Evolutionary conservation across 495 filamentous ascomycete species (phyloP), one percentile per base, ranked within the genome.

Genomic region (Neohortaea acidophila): DNA sequence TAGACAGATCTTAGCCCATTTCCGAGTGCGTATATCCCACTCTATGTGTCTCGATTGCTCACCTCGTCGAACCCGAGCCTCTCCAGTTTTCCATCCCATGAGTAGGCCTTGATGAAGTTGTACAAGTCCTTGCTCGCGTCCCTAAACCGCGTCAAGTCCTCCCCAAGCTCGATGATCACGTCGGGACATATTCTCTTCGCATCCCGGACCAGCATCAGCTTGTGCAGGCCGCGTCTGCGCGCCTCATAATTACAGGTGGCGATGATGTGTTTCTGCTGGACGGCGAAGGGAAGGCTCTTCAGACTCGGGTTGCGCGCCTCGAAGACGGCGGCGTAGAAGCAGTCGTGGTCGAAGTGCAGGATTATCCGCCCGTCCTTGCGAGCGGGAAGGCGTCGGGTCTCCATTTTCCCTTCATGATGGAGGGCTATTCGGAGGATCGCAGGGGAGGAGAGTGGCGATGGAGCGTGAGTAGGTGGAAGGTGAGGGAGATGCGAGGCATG

Each of bases 211-310:
- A 81, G 64, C 59, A 85, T 80, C 21, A 94, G 65, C 62, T 96
- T 94, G 59, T 68, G 68, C 26, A 94, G 65, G 19, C 87, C 87
- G 23, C 61, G 36, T 38, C 55, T 36, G 21, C 87, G 72, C 5
- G 87, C 87, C 52, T 79, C 82, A 55, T 94, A 94, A 59, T 96
- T 94, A 67, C 84, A 93, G 3, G 87, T 96, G 29, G 85, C 86
- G 19, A 94, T 71, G 30, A 94, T 92, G 50, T 82, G 78, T 60
- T 94, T 94, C 60, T 83, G 78, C 54, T 81, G 75, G 24, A 83
- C 74, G 31, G 74, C 77, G 30, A 94, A 60, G 7, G 84, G 84
- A 27, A 78, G 58, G 0, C 69, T 61, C 45, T 74, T 84, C 44
- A 93, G 63, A 0, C 65, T 58, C 1, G 86, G 83, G 47, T 79